phyloP scores from a whole-genome alignment of 176 grass and related monocot species.

The Avena eriantha region DNA sequence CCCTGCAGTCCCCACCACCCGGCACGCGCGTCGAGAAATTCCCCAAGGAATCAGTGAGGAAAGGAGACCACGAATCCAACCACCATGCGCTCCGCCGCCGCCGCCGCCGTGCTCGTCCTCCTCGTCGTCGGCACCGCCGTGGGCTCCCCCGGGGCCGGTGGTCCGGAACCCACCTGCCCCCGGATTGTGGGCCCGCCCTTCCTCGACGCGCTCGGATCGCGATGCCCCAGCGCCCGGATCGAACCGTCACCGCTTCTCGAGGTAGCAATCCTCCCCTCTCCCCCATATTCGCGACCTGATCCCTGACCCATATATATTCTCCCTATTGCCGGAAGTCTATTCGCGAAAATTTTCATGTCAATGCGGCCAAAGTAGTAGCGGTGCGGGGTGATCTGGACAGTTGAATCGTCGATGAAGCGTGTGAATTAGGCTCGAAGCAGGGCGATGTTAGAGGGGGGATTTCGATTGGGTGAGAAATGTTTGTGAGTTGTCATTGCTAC shows the following conservation, averaged over 20 bases:
- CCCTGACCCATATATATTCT: too few species aligned
- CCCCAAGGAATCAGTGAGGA: neutral
- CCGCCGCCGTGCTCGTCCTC: slow-evolving; percentile 31
- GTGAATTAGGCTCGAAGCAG: neutral
- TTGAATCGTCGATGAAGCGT: neutral
- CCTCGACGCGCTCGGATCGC: slow-evolving; percentile 49
- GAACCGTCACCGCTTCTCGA: slow-evolving; percentile 51
- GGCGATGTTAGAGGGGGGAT: neutral
- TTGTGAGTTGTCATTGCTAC: neutral
- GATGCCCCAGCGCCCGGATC: slow-evolving; percentile 59
- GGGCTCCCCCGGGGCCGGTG: neutral
- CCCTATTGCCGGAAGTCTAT: neutral
- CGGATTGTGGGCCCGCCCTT: slow-evolving; percentile 46
- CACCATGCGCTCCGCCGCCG: slow-evolving; percentile 40
- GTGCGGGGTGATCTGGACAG: neutral
- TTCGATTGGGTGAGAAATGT: neutral
- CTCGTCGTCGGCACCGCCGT: slow-evolving; percentile 1
- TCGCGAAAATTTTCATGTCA: neutral
- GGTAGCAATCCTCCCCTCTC: slow-evolving; percentile 32
- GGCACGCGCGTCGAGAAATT: slow-evolving; percentile 38
- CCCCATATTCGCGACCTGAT: too few species aligned
- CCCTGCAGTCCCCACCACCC: neutral
- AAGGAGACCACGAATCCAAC: neutral
- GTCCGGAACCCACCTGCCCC: slow-evolving; percentile 28
- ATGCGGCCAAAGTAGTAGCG: neutral